Evolutionary conservation across 2,329 filamentous ascomycete species (phyloP).

Genomic region (Chaetothyriales sp.): DNA sequence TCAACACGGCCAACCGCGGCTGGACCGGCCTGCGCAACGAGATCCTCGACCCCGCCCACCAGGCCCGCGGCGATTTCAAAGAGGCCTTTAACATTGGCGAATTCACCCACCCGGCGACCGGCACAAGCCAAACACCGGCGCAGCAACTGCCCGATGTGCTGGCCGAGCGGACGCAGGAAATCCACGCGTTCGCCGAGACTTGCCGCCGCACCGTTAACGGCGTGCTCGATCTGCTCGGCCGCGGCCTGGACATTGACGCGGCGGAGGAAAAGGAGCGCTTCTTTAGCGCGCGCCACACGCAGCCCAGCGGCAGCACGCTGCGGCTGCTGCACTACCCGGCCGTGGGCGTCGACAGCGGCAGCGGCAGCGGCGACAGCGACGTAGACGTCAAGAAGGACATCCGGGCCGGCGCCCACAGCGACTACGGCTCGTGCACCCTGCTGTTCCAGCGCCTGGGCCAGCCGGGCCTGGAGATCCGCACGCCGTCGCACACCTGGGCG

Average conservation of each 20-base stretch:
- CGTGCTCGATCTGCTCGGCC: constrained; percentile 63
- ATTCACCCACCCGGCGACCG: constrained; percentile 39
- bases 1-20: constrained; percentile 65
- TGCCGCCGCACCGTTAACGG: constrained; percentile 62
- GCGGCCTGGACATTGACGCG: constrained; percentile 51
- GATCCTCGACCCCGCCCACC: constrained; percentile 69
- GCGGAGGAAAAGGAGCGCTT: constrained; percentile 33
- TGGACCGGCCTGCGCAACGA: constrained; percentile 84
- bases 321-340: constrained; percentile 63
- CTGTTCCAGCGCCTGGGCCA: constrained; percentile 79
- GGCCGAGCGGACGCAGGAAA: constrained; percentile 36
- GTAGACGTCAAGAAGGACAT: constrained; percentile 46
- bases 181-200: constrained; percentile 52
- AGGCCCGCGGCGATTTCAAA: constrained; percentile 75
- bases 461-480: constrained; percentile 71
- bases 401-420: constrained; percentile 49
- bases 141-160: constrained; percentile 64
- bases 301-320: constrained; percentile 45
- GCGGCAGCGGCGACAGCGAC: neutral
- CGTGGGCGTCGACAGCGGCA: constrained; percentile 31
- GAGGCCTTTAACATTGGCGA: constrained; percentile 92
- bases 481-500: constrained; percentile 45
- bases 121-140: constrained; percentile 23
- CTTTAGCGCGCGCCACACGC: constrained; percentile 39
- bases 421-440: constrained; percentile 43